These are phyloP conservation scores for Quillaja saponaria DNA, from an alignment of 306 rosid species.

Conservation along the genomic window DNA sequence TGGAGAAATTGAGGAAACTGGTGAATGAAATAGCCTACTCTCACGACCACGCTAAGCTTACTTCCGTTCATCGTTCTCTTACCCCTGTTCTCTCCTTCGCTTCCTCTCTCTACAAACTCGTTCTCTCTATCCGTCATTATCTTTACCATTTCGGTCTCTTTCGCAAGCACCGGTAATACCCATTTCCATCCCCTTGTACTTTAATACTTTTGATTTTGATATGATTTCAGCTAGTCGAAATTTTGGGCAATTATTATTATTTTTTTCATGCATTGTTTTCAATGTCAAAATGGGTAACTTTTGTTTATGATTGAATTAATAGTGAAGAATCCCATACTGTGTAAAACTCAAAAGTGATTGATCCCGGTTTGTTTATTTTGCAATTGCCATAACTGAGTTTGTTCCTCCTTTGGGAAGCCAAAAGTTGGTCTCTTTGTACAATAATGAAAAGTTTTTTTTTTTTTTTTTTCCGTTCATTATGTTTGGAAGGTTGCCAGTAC, in stretches of 20 bases:
- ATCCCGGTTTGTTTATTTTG: no score
- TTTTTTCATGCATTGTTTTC: not conserved
- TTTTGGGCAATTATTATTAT: no score
- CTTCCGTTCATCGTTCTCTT: slow-evolving; percentile 52
- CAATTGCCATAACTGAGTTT: no score
- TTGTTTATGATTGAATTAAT: no score
- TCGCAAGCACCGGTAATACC: slow-evolving; percentile 49
- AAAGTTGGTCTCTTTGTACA: not conserved
- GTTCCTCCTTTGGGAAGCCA: no score
- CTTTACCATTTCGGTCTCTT: slow-evolving; percentile 55
- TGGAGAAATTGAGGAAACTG: slow-evolving; percentile 63
- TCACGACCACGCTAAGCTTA: slow-evolving; percentile 40
- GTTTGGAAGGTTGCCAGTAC: slow-evolving; percentile 56
- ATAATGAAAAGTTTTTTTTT: not conserved
- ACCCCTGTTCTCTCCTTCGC: slow-evolving; percentile 64
- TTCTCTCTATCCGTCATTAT: slow-evolving; percentile 58
- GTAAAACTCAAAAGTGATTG: no score
- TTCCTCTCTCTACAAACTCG: slow-evolving; percentile 60
- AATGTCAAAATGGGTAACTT: not conserved
- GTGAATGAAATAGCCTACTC: slow-evolving; percentile 68
- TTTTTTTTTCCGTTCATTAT: slow-evolving; percentile 13
- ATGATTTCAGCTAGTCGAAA: no score
- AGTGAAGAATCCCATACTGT: no score
- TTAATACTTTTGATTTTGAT: no score
- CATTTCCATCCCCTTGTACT: not conserved